Base-by-base conservation (phyloP, 2,329 filamentous ascomycete genomes). In the Pseudogymnoascus sp. region DNA sequence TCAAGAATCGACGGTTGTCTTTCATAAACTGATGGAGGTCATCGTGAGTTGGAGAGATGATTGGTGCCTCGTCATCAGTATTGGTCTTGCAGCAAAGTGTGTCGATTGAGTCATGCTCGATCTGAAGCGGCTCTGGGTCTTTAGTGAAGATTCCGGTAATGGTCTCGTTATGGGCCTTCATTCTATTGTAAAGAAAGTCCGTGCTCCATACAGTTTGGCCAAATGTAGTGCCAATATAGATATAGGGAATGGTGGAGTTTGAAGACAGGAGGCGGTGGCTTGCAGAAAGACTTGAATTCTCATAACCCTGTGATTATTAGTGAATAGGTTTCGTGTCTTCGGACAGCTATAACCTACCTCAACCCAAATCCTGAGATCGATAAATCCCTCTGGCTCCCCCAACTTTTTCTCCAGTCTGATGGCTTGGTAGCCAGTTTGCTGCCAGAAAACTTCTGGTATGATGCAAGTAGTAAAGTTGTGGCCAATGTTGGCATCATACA, bases 141-240 rank as follows among this genome's bases (percentile, higher is more conserved):
- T n/a, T 5, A 18, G n/a, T 34, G n/a, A 36, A 56, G 10, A 36
- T 12, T 16, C 12, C 12, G n/a, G 28, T 34, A 34, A 56, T 56
- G 50, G 50, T 16, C 16, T 56, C 50, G 34, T 56, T 34, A 25
- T 56, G 28, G 11, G 50, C 50, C 28, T 56, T 56, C 28, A 56
- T 56, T 56, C 50, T 56, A 10, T 56, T 16, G 28, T 12, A 34
- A 12, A 56, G 28, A 25, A 56, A 56, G 28, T 56, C 50, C n/a
- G 50, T 56, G 50, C 50, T n/a, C 50, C 50, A 56, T 7, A 56
- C 25, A 18, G 50, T 56, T 34, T 56, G 28, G 50, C 50, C 50
- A 18, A 34, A 56, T 56, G 28, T 56, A 21, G 50, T 56, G 50
- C 50, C 50, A 36, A 56, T 56, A n/a, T 56, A 21, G 50, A 56